Conservation (phyloP, 2,329 filamentous ascomycete genomes). For the Colletotrichum liaoningense region DNA sequence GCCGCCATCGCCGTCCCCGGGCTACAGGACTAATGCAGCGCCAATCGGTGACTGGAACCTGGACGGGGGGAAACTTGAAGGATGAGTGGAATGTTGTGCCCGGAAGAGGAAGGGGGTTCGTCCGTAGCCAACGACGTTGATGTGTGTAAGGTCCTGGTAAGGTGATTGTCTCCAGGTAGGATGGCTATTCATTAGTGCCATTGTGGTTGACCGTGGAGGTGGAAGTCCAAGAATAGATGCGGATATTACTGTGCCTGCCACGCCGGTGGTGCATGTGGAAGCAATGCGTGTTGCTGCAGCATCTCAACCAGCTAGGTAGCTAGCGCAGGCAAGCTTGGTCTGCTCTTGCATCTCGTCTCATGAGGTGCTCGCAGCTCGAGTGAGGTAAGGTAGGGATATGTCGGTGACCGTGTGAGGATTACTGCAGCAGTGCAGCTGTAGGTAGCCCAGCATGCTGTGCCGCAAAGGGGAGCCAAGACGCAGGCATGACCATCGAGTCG, state of each 20-base stretch:
- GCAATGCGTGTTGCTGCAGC: constrained; percentile 1
- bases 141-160: not conserved
- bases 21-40: constrained; percentile 8
- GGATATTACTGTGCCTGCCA: not conserved
- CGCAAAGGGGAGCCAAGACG: not conserved
- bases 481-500: not conserved
- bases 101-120: constrained; percentile 15
- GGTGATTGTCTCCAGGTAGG: not conserved
- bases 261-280: not conserved
- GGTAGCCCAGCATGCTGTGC: not conserved
- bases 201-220: not conserved
- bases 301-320: not conserved
- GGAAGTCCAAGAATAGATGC: constrained; percentile 2
- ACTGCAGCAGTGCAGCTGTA: not conserved
- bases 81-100: not conserved
- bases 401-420: not conserved
- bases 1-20: not conserved
- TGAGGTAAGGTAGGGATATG: not conserved
- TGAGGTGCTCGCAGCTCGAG: not conserved
- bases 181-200: not conserved
- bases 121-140: not conserved
- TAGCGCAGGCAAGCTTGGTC: not conserved
- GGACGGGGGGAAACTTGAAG: not conserved
- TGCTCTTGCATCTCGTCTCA: not conserved
- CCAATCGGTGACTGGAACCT: not conserved